Conservation (phyloP, 2,329 filamentous ascomycete genomes). For the Kalmusia sp. region DNA sequence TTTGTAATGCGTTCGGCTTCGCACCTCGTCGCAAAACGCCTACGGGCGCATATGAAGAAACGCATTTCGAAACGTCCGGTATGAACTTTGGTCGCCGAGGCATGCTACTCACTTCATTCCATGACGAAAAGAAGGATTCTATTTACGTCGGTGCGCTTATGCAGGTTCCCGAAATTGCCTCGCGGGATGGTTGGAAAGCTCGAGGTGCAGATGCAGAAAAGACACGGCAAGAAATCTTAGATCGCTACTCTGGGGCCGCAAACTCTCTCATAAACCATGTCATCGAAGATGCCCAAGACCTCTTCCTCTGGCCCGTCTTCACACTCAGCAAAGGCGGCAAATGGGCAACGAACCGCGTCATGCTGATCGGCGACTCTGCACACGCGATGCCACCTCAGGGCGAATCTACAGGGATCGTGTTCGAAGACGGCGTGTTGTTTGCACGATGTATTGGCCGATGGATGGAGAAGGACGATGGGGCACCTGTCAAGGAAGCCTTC, state of each 20-base stretch:
- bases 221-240: slow-evolving; percentile 50
- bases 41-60: slow-evolving; percentile 32
- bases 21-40: slow-evolving; percentile 40
- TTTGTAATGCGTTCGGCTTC: slow-evolving; percentile 57
- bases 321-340: slow-evolving; percentile 52
- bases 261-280: slow-evolving; percentile 45
- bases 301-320: slow-evolving; percentile 56
- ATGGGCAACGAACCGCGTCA: slow-evolving; percentile 53
- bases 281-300: slow-evolving; percentile 51
- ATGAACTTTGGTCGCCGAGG: slow-evolving; percentile 56
- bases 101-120: slow-evolving; percentile 54
- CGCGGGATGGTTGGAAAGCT: slow-evolving; percentile 55
- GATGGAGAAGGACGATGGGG: slow-evolving; percentile 47
- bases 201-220: slow-evolving; percentile 52
- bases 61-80: slow-evolving; percentile 51
- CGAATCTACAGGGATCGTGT: slow-evolving; percentile 59
- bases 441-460: slow-evolving; percentile 52
- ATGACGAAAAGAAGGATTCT: slow-evolving; percentile 42
- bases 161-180: slow-evolving; percentile 52
- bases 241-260: slow-evolving; percentile 49
- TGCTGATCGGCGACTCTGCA: slow-evolving; percentile 55
- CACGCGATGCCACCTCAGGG: slow-evolving; percentile 61
- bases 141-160: slow-evolving; percentile 55
- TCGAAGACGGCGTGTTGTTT: slow-evolving; percentile 60
- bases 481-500: slow-evolving; percentile 53